These are phyloP conservation scores for Lasiosphaeria miniovina DNA, from an alignment of 495 filamentous ascomycete genomes.

Conservation along the genomic window DNA sequence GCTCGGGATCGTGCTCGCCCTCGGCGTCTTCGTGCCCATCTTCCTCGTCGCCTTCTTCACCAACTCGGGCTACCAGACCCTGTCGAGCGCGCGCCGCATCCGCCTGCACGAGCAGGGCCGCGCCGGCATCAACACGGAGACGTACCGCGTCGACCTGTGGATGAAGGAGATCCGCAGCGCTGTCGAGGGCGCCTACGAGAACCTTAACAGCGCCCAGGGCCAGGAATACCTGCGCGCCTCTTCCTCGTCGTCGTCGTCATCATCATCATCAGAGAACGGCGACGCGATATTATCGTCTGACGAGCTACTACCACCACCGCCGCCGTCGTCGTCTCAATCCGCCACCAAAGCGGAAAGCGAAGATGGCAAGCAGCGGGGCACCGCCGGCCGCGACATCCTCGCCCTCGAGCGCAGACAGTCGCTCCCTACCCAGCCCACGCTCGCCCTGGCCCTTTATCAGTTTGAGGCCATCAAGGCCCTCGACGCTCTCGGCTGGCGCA, in stretches of 20 bases:
- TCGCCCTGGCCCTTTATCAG: slow-evolving; percentile 76
- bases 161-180: slow-evolving; percentile 67
- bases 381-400: slow-evolving; percentile 24
- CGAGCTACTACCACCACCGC: no score
- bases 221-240: slow-evolving; percentile 53
- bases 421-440: slow-evolving; percentile 50
- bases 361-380: slow-evolving; percentile 22
- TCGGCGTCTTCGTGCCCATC: slow-evolving; percentile 66
- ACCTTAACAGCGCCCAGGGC: slow-evolving; percentile 58
- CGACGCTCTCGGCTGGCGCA: slow-evolving; percentile 71
- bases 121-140: slow-evolving; percentile 56
- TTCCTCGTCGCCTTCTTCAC: slow-evolving; percentile 66
- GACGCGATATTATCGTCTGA: no score
- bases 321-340: slow-evolving; percentile 1
- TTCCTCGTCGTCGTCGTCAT: neutral
- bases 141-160: slow-evolving; percentile 74
- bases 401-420: slow-evolving; percentile 39
- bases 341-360: neutral
- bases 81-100: slow-evolving; percentile 69
- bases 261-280: neutral
- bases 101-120: slow-evolving; percentile 70
- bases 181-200: slow-evolving; percentile 72
- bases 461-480: slow-evolving; percentile 78
- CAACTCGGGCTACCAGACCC: slow-evolving; percentile 71
- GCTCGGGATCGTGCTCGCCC: slow-evolving; percentile 58